Conservation (phyloP, 805 yeast species). For the Saccharomycopsis malanga region DNA sequence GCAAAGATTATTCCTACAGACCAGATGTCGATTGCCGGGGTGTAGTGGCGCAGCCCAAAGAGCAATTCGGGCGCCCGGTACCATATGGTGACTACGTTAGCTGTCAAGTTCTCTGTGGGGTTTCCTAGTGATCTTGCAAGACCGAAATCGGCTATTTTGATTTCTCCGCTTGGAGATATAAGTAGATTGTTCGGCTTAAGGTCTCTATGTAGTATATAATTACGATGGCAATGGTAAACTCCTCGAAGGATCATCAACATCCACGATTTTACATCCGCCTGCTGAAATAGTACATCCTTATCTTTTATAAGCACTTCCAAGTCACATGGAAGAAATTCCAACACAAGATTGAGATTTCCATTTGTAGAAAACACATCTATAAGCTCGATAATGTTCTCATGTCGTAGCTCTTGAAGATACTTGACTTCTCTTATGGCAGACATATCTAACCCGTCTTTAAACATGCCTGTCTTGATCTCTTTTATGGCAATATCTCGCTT, state of each 20-base stretch:
- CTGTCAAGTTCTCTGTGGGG: slow-evolving; percentile 63
- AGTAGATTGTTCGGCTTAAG: slow-evolving; percentile 87
- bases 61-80: slow-evolving; percentile 93
- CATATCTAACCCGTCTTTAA: slow-evolving; percentile 96
- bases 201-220: slow-evolving; percentile 86
- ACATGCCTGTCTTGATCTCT: slow-evolving; percentile 89
- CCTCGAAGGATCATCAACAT: slow-evolving; percentile 91
- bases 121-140: slow-evolving; percentile 79
- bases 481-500: slow-evolving; percentile 76
- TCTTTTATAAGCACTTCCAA: slow-evolving; percentile 85
- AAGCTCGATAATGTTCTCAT: slow-evolving; percentile 76
- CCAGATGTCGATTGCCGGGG: slow-evolving; percentile 91
- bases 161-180: slow-evolving; percentile 77
- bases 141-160: slow-evolving; percentile 97
- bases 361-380: slow-evolving; percentile 72
- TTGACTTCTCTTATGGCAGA: slow-evolving; percentile 93
- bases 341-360: slow-evolving; percentile 68
- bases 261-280: slow-evolving; percentile 91
- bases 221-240: slow-evolving; percentile 90
- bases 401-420: slow-evolving; percentile 73
- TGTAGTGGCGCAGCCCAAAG: slow-evolving; percentile 82
- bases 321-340: slow-evolving; percentile 90
- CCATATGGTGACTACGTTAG: slow-evolving; percentile 97
- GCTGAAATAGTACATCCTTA: slow-evolving; percentile 62
- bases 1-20: slow-evolving; percentile 96